These are phyloP conservation scores for Fusarium mangiferae DNA, from an alignment of 2,329 filamentous ascomycete species.

Conservation along the genomic window DNA sequence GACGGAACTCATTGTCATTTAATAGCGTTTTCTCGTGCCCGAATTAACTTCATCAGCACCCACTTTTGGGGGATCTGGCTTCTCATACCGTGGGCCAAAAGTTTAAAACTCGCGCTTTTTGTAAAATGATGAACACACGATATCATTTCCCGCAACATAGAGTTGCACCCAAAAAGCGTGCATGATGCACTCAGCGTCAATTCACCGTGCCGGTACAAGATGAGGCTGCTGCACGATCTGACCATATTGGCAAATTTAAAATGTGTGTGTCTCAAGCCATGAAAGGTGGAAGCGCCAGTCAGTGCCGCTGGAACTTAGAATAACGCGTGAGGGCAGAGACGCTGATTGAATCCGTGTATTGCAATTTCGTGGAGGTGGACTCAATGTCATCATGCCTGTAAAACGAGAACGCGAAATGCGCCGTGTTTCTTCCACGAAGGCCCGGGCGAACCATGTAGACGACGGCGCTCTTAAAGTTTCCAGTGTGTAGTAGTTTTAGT, in stretches of 20 bases:
- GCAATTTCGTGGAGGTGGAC: neutral
- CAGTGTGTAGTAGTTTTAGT: too few species aligned
- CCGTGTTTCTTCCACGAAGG: too few species aligned
- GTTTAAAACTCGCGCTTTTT: neutral
- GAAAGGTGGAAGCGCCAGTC: accelerated
- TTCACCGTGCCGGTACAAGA: neutral
- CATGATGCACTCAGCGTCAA: too few species aligned
- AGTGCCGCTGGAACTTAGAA: neutral
- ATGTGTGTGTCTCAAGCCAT: neutral
- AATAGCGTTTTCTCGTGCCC: neutral
- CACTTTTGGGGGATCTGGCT: neutral
- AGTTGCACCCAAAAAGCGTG: neutral
- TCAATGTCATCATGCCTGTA: neutral
- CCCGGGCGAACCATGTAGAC: too few species aligned
- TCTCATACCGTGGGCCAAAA: neutral
- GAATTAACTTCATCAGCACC: neutral
- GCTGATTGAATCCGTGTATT: too few species aligned
- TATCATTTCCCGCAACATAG: accelerated
- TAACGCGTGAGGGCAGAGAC: neutral
- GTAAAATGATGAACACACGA: neutral
- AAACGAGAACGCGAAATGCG: too few species aligned
- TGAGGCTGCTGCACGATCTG: neutral
- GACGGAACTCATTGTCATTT: neutral
- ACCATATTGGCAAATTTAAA: neutral
- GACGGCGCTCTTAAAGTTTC: too few species aligned